phyloP scores from a whole-genome alignment of 768 basidiomycete genomes.

The Lactarius sp. region DNA sequence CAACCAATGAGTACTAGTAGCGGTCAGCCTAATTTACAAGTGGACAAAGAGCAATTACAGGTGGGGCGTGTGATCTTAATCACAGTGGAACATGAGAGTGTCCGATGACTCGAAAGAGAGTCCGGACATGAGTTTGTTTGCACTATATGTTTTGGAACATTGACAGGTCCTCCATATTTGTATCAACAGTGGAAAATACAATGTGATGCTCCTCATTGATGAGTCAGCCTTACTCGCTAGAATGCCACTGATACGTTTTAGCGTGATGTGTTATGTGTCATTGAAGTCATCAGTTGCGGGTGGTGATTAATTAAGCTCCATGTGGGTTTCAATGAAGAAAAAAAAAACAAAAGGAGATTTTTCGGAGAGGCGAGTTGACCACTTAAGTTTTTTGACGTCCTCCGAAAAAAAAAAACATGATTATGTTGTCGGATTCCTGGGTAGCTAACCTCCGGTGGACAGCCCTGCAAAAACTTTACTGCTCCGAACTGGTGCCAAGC shows the following conservation, averaged over 20 bases:
- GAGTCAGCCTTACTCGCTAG: neutral
- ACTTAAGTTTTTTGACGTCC: neutral
- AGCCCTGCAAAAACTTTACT: slow-evolving; percentile 16
- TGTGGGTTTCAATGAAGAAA: neutral
- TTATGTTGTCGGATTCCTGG: neutral
- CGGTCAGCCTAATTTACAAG: neutral
- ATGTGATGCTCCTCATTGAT: neutral
- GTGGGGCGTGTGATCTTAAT: neutral
- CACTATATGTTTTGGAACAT: neutral
- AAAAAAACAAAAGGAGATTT: neutral
- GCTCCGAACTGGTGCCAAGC: neutral
- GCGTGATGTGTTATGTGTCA: neutral
- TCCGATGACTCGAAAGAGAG: neutral
- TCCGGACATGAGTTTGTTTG: neutral
- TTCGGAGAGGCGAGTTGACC: neutral
- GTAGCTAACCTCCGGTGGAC: slow-evolving; percentile 12
- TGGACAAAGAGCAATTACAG: neutral
- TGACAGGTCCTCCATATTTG: neutral
- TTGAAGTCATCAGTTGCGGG: neutral
- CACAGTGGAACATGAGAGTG: neutral
- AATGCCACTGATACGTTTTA: no score
- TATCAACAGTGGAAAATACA: neutral
- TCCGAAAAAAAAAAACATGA: neutral
- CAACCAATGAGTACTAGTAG: neutral
- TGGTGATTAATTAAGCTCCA: neutral